These are phyloP conservation scores for Dictyostelium discoideum DNA, from an alignment of 78 protist genomes.

Conservation along the genomic window DNA sequence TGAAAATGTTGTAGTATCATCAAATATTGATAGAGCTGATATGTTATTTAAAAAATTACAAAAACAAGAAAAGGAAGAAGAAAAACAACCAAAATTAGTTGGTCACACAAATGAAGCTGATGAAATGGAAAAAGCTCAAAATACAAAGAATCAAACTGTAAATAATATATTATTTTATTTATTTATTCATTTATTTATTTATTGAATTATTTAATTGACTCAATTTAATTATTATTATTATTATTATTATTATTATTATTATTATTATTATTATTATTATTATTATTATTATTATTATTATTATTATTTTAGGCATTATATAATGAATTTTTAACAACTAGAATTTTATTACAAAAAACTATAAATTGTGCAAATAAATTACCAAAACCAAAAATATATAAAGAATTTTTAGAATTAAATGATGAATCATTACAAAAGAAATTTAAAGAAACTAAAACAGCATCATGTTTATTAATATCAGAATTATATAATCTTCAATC, in stretches of 20 bases:
- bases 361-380: slow-evolving; percentile 23
- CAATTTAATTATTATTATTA: no score
- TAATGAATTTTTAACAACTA: slow-evolving; percentile 50
- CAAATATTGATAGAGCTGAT: slow-evolving; percentile 50
- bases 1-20: slow-evolving; percentile 1
- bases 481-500: slow-evolving; percentile 23
- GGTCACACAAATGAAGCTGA: slow-evolving; percentile 9
- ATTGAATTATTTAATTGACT: no score
- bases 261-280: no score
- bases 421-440: background rate
- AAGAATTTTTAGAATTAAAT: background rate
- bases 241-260: no score
- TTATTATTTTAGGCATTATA: background rate
- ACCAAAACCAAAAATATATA: slow-evolving; percentile 51
- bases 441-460: background rate
- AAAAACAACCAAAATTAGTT: background rate
- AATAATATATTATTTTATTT: background rate
- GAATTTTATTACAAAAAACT: slow-evolving; percentile 55
- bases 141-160: slow-evolving; percentile 56
- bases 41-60: slow-evolving; percentile 13
- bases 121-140: slow-evolving; percentile 49
- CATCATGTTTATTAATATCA: background rate
- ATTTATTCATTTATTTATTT: no score
- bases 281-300: no score
- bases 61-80: slow-evolving; percentile 18